Conservation (phyloP, 2,329 filamentous ascomycete genomes). For the Fusarium globosum region DNA sequence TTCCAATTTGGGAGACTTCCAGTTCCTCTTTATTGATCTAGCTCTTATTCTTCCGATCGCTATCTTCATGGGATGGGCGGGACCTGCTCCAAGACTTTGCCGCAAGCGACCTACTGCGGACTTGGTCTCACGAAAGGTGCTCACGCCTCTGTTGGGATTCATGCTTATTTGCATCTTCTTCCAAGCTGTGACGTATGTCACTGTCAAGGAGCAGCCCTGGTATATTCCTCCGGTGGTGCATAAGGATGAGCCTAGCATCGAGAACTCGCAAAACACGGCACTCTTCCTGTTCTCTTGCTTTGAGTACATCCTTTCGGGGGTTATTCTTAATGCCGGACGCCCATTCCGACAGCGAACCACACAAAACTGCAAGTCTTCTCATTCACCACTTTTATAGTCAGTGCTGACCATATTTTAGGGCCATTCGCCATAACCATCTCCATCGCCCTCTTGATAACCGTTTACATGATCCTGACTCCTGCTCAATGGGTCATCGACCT, state of each 20-base stretch:
- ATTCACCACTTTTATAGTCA: no score
- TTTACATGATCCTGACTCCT: conserved; percentile 85
- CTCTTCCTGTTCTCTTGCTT: conserved; percentile 93
- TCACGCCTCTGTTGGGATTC: conserved; percentile 89
- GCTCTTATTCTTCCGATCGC: conserved; percentile 93
- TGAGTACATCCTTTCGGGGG: conserved; percentile 91
- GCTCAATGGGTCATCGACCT: conserved; percentile 73
- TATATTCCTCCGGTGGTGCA: conserved; percentile 84
- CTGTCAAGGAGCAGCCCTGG: conserved; percentile 84
- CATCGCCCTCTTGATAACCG: conserved; percentile 72
- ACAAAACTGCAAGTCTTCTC: conserved; percentile 74
- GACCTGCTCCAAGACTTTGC: conserved; percentile 79
- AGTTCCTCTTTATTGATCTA: conserved; percentile 96
- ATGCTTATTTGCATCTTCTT: conserved; percentile 83
- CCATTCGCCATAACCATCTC: conserved; percentile 86
- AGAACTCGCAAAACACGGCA: conserved; percentile 93
- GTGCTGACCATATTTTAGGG: conserved; percentile 59
- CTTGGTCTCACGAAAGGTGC: conserved; percentile 90
- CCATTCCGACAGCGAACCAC: conserved; percentile 86
- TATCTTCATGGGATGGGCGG: conserved; percentile 99
- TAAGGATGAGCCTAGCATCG: conserved; percentile 82
- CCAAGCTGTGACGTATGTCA: conserved; percentile 78
- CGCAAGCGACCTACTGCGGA: conserved; percentile 91
- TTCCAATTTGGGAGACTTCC: conserved; percentile 96
- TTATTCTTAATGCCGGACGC: conserved; percentile 89